Percentiles rank a stretch among this genome's conserved stretches.
Evolutionary conservation across 495 filamentous ascomycete genomes (phyloP).

Genomic region (Wilcoxina mikolae): DNA sequence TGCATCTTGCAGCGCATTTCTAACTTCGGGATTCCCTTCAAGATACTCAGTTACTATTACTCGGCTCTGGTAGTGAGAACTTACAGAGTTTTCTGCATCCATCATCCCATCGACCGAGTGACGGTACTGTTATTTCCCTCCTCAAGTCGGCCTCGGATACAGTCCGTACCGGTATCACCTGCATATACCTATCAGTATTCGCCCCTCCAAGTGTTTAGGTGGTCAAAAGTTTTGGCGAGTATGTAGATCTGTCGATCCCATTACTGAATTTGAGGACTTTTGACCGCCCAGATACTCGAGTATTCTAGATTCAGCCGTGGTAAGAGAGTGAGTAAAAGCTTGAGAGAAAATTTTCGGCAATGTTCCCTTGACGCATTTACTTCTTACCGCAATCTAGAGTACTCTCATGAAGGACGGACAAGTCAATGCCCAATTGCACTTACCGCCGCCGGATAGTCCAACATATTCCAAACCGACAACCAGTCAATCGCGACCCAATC

Average conservation of each 20-base stretch:
- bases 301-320: too few relatives aligned
- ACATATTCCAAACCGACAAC: constrained; percentile 56
- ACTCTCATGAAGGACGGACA: constrained; percentile 40
- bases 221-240: too few relatives aligned
- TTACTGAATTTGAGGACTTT: too few relatives aligned
- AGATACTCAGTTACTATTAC: constrained; percentile 33
- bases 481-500: constrained; percentile 56
- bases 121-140: not conserved
- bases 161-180: not conserved
- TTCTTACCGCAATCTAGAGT: too few relatives aligned
- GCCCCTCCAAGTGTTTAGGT: too few relatives aligned
- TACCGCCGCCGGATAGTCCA: constrained; percentile 45
- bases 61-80: constrained; percentile 32
- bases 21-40: constrained; percentile 31
- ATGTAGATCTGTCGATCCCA: too few relatives aligned
- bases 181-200: too few relatives aligned
- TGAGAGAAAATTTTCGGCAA: too few relatives aligned
- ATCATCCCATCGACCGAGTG: constrained; percentile 28
- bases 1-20: constrained; percentile 31
- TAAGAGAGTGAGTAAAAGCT: too few relatives aligned
- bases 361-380: too few relatives aligned
- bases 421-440: too few relatives aligned
- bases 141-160: not conserved
- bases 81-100: constrained; percentile 28
- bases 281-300: too few relatives aligned